Base-by-base conservation (phyloP, 169 alveolate genomes). In the Plasmodium gaboni region DNA sequence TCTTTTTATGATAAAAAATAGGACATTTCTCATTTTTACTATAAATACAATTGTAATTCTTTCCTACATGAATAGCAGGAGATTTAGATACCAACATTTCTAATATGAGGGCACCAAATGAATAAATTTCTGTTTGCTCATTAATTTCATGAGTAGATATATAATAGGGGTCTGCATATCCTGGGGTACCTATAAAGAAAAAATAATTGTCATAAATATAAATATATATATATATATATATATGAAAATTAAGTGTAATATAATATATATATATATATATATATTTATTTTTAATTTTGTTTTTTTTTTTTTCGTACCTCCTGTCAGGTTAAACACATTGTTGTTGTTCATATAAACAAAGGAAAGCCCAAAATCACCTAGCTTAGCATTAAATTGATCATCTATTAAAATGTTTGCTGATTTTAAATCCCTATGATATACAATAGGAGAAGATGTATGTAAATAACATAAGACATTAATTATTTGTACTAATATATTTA, bases 311-410 rank as follows among this genome's bases (percentile, higher is more conserved):
- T n/a, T 7, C 61, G 38, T 50, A 78, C 89, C 89, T 1, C 89
- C 89, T 19, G 89, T 78, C 60, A 78, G 46, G 69, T 64, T 78
- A 28, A 78, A 78, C 38, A 78, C 68, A 60, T 78, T 78, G 22
- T 78, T 78, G 48, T 78, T 78, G 9, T 78, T 78, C 60, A 53
- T 65, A 57, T 78, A 78, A 42, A 78, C 59, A 46, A 78, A 78
- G 48, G 89, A 78, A 1, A 92, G 76, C n/a, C 95, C 95, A 48
- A 92, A 92, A 59, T 92, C 93, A 0, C 95, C 95, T 8, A 92
- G 69, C 63, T 92, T 92, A 28, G 91, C 93, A 71, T 92, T 92
- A 72, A 89, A 87, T 60, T 92, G 91, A 51, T 92, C 93, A 61
- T 92, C 95, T 63, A 92, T 76, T 70, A 92, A 88, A 42, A 92